These are phyloP conservation scores for Diaporthe sp. DNA, from an alignment of 2,329 filamentous ascomycete genomes.

Conservation along the genomic window DNA sequence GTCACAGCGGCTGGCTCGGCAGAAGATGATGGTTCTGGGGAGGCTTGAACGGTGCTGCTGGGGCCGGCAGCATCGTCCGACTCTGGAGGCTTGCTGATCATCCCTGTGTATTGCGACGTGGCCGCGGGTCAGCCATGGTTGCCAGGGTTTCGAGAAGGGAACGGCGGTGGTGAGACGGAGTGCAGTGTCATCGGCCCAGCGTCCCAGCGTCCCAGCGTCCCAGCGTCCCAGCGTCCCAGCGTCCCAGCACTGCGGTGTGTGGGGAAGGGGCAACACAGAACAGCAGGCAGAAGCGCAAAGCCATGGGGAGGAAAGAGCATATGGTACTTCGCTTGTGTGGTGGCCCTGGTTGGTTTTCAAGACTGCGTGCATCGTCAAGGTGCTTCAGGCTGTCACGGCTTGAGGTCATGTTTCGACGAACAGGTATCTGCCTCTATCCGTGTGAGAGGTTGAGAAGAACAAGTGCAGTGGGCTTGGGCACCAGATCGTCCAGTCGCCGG, in stretches of 20 bases:
- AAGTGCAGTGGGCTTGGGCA: background rate
- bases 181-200: background rate
- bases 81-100: slow-evolving; percentile 14
- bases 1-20: slow-evolving; percentile 9
- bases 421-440: background rate
- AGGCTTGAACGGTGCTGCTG: background rate
- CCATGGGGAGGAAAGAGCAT: background rate
- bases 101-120: background rate
- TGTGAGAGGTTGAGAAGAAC: background rate
- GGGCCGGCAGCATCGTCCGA: slow-evolving; percentile 8
- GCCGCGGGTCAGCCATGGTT: slow-evolving; percentile 17
- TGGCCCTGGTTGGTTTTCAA: background rate
- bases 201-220: background rate
- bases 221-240: background rate
- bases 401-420: slow-evolving; percentile 2
- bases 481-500: background rate
- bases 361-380: background rate
- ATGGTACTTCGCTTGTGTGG: slow-evolving; percentile 35
- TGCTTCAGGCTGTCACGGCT: background rate
- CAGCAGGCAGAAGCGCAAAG: background rate
- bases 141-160: background rate
- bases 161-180: background rate
- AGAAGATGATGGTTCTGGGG: slow-evolving; percentile 5
- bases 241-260: background rate
- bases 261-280: slow-evolving; percentile 11